phyloP scores from a whole-genome alignment of 2,329 filamentous ascomycete species.

The Arthrobotrys pseudoclavata region DNA sequence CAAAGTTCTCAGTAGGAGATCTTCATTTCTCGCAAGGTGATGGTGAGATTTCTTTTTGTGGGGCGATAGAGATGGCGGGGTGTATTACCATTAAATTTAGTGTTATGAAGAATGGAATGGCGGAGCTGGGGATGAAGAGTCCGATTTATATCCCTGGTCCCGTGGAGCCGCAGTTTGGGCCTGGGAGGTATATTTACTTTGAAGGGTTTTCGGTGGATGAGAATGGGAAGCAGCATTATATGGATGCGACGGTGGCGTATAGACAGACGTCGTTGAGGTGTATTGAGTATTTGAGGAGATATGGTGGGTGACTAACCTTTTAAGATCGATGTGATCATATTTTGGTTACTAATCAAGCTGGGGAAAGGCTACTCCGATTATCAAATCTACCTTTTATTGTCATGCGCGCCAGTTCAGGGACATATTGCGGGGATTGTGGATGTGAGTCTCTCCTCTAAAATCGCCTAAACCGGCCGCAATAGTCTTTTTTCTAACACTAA shows the following conservation, averaged over 20 bases:
- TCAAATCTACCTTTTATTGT: constrained; percentile 87
- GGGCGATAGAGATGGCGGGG: constrained; percentile 94
- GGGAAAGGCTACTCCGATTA: constrained; percentile 66
- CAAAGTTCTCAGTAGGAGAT: constrained; percentile 91
- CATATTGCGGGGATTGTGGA: constrained; percentile 91
- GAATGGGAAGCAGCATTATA: constrained; percentile 87
- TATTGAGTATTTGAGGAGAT: constrained; percentile 83
- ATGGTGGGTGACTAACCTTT: constrained; percentile 68
- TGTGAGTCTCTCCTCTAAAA: constrained; percentile 64
- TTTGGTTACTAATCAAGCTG: neutral
- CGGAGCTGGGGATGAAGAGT: constrained; percentile 80
- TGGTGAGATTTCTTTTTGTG: constrained; percentile 89
- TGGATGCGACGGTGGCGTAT: constrained; percentile 89
- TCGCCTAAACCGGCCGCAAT: neutral
- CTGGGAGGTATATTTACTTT: constrained; percentile 84
- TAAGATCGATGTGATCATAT: neutral
- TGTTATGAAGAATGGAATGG: constrained; percentile 85
- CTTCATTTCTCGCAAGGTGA: constrained; percentile 89
- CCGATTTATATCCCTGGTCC: constrained; percentile 89
- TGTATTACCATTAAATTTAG: constrained; percentile 91
- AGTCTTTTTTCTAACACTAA: neutral
- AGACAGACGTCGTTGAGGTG: constrained; percentile 77
- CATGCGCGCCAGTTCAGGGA: constrained; percentile 87
- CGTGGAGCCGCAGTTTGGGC: constrained; percentile 88
- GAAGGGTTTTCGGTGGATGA: constrained; percentile 93